These are phyloP conservation scores for Mycotypha africana DNA, from an alignment of 371 early-diverging fungal genomes.

Conservation along the genomic window DNA sequence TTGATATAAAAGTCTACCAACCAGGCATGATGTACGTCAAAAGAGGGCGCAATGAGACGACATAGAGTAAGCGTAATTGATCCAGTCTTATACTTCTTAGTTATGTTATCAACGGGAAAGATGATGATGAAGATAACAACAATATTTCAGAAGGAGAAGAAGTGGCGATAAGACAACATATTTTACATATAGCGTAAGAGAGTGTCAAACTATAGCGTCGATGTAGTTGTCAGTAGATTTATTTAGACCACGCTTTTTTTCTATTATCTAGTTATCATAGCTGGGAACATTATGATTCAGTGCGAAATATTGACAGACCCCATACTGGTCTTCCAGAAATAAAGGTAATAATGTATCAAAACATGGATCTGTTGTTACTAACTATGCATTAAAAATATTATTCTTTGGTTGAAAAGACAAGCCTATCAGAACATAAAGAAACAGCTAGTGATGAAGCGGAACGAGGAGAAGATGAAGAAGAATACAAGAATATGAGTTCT, in stretches of 20 bases:
- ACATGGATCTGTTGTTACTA: too few species aligned
- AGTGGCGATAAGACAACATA: slow-evolving; percentile 29
- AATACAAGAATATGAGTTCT: slow-evolving; percentile 21
- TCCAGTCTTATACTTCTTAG: slow-evolving; percentile 8
- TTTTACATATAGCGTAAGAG: slow-evolving; percentile 70
- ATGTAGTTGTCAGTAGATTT: too few species aligned
- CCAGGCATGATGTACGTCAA: slow-evolving; percentile 67
- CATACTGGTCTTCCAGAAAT: slow-evolving; percentile 58
- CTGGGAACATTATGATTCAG: slow-evolving; percentile 85
- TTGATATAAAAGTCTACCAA: slow-evolving; percentile 80
- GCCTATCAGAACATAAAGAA: slow-evolving; percentile 1
- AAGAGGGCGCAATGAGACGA: not conserved
- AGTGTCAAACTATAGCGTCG: not conserved
- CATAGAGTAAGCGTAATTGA: not conserved
- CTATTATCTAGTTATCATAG: slow-evolving; percentile 56
- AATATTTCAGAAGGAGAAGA: slow-evolving; percentile 29
- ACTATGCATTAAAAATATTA: not conserved
- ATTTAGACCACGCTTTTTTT: not conserved
- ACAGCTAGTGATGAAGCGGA: not conserved
- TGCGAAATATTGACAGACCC: slow-evolving; percentile 64
- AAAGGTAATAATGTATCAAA: too few species aligned
- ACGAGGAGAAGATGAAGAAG: slow-evolving; percentile 13
- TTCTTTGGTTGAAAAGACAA: not conserved
- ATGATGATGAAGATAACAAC: slow-evolving; percentile 27
- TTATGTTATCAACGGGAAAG: slow-evolving; percentile 63